Evolutionary conservation across 2,329 filamentous ascomycete genomes (phyloP).

Genomic region (Pezicula rhizophila): DNA sequence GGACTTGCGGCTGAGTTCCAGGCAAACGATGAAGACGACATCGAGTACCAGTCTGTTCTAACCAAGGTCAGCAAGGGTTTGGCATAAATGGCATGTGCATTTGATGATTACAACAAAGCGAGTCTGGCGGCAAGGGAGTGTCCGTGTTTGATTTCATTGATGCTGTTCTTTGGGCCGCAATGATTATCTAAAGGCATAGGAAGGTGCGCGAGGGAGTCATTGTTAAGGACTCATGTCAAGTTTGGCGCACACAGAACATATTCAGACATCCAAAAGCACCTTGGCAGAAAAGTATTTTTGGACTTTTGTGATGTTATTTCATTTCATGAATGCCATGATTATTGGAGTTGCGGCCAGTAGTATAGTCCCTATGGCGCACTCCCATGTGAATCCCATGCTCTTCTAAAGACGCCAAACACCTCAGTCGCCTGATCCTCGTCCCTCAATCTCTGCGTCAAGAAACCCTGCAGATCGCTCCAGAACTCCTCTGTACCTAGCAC

Average conservation of each 20-base stretch:
- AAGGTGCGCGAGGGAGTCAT: constrained; percentile 5
- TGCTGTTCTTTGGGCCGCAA: constrained; percentile 22
- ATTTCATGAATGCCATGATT: constrained; percentile 14
- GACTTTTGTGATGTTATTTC: not conserved
- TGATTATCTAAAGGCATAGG: constrained; percentile 17
- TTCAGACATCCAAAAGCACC: constrained; percentile 15
- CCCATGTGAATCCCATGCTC: constrained; percentile 51
- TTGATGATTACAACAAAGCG: constrained; percentile 3
- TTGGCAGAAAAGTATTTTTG: not conserved
- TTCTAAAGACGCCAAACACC: constrained; percentile 61
- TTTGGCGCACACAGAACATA: constrained; percentile 10
- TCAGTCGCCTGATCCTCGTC: constrained; percentile 61
- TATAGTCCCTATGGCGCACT: not conserved
- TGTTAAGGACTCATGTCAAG: not conserved
- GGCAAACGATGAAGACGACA: constrained; percentile 78
- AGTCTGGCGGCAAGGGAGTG: constrained; percentile 6
- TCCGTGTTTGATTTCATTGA: constrained; percentile 20
- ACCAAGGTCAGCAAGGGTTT: constrained; percentile 57
- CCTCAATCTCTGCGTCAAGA: constrained; percentile 71
- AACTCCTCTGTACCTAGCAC: constrained; percentile 68
- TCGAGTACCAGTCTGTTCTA: constrained; percentile 70
- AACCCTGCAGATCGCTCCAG: constrained; percentile 79
- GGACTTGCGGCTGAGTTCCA: constrained; percentile 73
- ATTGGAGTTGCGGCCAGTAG: too few species aligned
- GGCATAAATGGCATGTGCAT: constrained; percentile 33